Base-by-base conservation (phyloP, 148 eudicot species). In the Vaccinium macrocarpon region DNA sequence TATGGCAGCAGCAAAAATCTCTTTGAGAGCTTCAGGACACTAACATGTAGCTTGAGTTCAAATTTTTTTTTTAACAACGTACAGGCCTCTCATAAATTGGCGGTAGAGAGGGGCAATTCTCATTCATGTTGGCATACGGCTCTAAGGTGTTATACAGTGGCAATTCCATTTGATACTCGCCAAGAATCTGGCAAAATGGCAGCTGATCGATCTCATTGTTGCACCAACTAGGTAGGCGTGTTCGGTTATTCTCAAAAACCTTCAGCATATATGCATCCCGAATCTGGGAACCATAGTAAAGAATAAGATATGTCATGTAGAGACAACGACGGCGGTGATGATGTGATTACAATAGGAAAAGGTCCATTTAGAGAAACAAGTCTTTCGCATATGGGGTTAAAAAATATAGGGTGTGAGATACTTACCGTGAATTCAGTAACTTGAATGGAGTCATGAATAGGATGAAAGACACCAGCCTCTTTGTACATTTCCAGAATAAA, bases 371-470 rank as follows among this genome's bases (percentile, higher is more conserved):
- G 35, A 80, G 48, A 80, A 27, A 4, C 62, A 49, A 73, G 4
- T 19, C 27, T 23, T 61, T 18, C 46, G 64, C 32, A 27, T 27
- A 19, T 46, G 55, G 46, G 19, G 48, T 49, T 35, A 16, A 68
- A 61, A 61, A 62, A 62, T 6, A 23, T 25, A 23, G 1, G 16
- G 35, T 50, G 59, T 25, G 21, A 23, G 68, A 38, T 70, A 89
- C 99, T 91, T 83, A 95, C 99, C 0, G 99, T 97, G 84, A 97
- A 97, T 81, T 97, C 99, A 0, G 99, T 97, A 73, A 97, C 99
- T 97, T 97, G 99, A 86, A 97, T 92, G 64, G 97, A 93, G 82
- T 89, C 86, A 48, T 94, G 79, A 35, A 92, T 74, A 38, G 99
- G 96, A 72, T 91, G 92, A 83, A 97, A 93, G 48, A 97, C 87